Conservation (phyloP, 306 rosid species). For the Acacia crassicarpa region DNA sequence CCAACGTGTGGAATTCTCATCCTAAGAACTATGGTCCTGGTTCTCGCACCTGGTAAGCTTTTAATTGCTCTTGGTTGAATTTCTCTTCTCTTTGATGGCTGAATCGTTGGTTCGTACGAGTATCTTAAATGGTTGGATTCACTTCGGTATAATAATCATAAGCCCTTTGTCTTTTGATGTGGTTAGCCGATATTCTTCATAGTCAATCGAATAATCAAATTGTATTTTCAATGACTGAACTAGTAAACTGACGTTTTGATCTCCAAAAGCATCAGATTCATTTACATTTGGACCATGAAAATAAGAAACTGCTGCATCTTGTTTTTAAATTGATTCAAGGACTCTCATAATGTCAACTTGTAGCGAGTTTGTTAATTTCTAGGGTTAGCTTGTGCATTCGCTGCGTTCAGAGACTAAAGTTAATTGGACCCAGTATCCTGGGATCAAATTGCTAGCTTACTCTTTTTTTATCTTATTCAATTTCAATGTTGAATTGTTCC, state of each 20-base stretch:
- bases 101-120: background rate
- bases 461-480: too few species aligned
- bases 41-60: conserved; percentile 77
- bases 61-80: background rate
- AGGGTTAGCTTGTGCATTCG: background rate
- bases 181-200: background rate
- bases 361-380: background rate
- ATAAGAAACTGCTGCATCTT: background rate
- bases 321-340: background rate
- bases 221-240: background rate
- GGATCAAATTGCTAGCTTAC: background rate
- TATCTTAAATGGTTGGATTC: background rate
- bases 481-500: background rate
- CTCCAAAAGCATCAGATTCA: background rate
- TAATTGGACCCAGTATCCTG: background rate
- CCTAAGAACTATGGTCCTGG: conserved; percentile 96
- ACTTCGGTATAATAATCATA: background rate
- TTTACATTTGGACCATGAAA: background rate
- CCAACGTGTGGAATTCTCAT: conserved; percentile 91
- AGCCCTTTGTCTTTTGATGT: background rate
- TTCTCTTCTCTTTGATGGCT: background rate
- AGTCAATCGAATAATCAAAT: background rate
- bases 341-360: background rate
- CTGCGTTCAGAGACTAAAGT: background rate
- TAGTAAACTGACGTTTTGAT: background rate